Evolutionary conservation across 345 rosid genomes (phyloP).

Genomic region (Murraya paniculata): DNA sequence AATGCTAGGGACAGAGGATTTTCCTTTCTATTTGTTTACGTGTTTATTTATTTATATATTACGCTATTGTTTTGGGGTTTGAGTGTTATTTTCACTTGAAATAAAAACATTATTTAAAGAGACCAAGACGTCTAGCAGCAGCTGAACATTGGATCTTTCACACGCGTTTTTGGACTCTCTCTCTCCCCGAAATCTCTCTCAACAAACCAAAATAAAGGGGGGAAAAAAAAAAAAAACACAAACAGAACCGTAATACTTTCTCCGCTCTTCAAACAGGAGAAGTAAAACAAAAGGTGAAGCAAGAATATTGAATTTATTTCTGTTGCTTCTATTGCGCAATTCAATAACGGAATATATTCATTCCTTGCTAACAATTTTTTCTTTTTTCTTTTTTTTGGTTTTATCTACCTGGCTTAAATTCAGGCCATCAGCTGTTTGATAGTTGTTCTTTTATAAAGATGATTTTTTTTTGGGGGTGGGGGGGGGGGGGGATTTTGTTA

Average conservation of each 20-base stretch:
- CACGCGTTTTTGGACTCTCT: constrained; percentile 18
- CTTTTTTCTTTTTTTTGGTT: not conserved
- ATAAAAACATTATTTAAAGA: not conserved
- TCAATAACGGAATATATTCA: not conserved
- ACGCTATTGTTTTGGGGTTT: not conserved
- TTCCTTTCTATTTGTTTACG: too few relatives aligned
- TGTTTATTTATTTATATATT: too few relatives aligned
- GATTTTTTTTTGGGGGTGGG: not conserved
- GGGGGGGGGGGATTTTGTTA: not conserved
- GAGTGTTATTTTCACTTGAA: not conserved
- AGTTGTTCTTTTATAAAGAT: not conserved
- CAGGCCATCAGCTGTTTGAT: not conserved
- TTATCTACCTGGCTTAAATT: not conserved
- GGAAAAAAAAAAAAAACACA: not conserved
- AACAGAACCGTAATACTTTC: not conserved
- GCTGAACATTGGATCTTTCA: constrained; percentile 22
- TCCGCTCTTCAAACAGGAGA: not conserved
- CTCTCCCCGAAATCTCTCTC: not conserved
- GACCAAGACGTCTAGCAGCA: not conserved
- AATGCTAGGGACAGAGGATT: not conserved
- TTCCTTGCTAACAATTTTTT: not conserved
- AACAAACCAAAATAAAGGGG: not conserved
- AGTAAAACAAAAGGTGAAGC: not conserved
- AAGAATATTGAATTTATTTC: not conserved
- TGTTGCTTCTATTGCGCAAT: not conserved